Base-by-base conservation (phyloP, 495 filamentous ascomycete species). In the Lasiosphaeria hispida region DNA sequence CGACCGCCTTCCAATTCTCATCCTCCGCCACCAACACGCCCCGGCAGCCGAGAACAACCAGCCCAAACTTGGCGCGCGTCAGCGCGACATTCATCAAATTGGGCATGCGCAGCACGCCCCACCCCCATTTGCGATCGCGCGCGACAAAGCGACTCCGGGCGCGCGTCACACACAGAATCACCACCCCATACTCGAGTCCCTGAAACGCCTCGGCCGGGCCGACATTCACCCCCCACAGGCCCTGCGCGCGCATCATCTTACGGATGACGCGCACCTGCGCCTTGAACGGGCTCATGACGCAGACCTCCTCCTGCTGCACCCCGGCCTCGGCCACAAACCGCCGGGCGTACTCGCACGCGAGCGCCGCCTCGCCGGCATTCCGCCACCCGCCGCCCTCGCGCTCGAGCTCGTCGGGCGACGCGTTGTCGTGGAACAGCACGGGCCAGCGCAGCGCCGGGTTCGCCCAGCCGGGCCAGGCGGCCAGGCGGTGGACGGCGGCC, bases 161-260 rank as follows among this genome's bases (percentile, higher is more conserved):
- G 34, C 82, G 62, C 40, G 82, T 85, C 1, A 80, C 83, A 58
- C 82, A 84, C 14, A 85, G 59, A 51, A 85, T 81, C 15, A 84
- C 82, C 15, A 82, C 72, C 10, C 72, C 67, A 34, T 72, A 72
- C 61, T 85, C 82, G 19, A 80, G 64, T 0, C 82, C 82, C 57
- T 84, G 82, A 54, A 79, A 84, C n/a, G 77, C 80, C 60, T 85
- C 82, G 18, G 80, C 72, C 3, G 82, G 80, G 3, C 82, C 82
- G 17, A 85, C 76, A 57, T 82, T 82, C 14, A 84, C 70, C 19
- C 69, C 70, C 58, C 69, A 72, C 19, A 78, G 14, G 14, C 37
- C 61, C 43, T 53, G 53, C 10, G 60, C 33, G 0, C 65, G 45
- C 17, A 80, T 66, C 5, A 67, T 45, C 23, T 69, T 63, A 10